A percentile compares a stretch with the other conserved stretches of the same genome.
phyloP scores from a whole-genome alignment of 805 yeast genomes.

The Saturnispora serradocipensis region DNA sequence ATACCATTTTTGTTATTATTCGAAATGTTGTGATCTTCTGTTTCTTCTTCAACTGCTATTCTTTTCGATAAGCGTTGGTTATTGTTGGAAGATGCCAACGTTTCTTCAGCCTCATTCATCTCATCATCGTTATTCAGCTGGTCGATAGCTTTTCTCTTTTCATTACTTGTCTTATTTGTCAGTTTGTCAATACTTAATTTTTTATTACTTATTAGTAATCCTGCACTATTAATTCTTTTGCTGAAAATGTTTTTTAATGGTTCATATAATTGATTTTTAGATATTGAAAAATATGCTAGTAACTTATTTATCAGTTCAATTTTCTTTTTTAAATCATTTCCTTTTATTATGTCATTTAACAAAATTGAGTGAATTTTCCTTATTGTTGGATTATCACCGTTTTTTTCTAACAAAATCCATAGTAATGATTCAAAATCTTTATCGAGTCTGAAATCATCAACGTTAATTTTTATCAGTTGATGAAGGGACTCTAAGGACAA shows the following conservation, averaged over 20 bases:
- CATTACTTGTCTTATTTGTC: not conserved
- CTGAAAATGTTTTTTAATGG: constrained; percentile 20
- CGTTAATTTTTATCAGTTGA: constrained; percentile 23
- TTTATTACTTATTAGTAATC: not conserved
- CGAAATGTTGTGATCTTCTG: not conserved
- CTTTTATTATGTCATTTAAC: constrained; percentile 16
- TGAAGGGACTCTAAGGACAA: constrained; percentile 23
- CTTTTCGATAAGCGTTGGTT: constrained; percentile 1
- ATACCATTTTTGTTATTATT: not conserved
- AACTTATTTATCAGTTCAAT: constrained; percentile 24
- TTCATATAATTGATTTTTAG: constrained; percentile 18
- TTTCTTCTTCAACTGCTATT: constrained; percentile 6
- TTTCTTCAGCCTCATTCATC: constrained; percentile 14
- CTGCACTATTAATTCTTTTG: constrained; percentile 21
- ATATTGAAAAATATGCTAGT: constrained; percentile 18
- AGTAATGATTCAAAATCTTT: constrained; percentile 16
- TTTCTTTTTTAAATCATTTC: constrained; percentile 12
- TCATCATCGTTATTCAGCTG: constrained; percentile 20
- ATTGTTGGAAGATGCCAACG: not conserved
- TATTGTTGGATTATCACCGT: constrained; percentile 16
- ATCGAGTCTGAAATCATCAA: constrained; percentile 12
- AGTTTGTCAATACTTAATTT: not conserved
- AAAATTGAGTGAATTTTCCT: constrained; percentile 17
- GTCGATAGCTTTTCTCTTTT: constrained; percentile 10
- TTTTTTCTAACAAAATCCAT: constrained; percentile 28